Evolutionary conservation across 148 eudicot genomes (phyloP).

Genomic region (Fallopia convolvulus): DNA sequence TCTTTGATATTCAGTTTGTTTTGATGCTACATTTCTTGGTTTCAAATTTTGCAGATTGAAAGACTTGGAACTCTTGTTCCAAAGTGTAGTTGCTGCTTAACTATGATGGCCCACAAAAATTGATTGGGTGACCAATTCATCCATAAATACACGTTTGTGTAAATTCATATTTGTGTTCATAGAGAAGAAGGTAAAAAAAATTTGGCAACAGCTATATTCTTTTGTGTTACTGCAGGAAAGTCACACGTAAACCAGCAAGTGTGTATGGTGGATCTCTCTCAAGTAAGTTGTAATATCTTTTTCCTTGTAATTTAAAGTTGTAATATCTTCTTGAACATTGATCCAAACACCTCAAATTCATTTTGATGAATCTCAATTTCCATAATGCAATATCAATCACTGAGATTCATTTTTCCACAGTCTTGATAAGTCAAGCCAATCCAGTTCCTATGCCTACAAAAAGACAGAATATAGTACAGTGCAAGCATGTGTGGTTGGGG

Average conservation of each 20-base stretch:
- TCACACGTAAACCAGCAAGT: not conserved
- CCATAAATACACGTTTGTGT: not conserved
- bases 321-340: constrained; percentile 6
- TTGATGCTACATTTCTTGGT: constrained; percentile 7
- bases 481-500: not conserved
- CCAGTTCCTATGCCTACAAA: not conserved
- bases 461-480: not conserved
- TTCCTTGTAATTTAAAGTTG: not conserved
- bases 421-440: not conserved
- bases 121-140: constrained; percentile 2
- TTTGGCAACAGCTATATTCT: not conserved
- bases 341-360: not conserved
- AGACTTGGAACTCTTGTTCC: constrained; percentile 65
- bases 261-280: not conserved
- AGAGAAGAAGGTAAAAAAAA: not conserved
- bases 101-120: not conserved
- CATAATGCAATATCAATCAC: not conserved
- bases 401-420: not conserved
- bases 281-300: constrained; percentile 2
- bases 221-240: not conserved
- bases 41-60: constrained; percentile 47
- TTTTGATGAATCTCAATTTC: not conserved
- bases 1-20: not conserved
- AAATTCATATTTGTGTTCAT: not conserved
- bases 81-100: constrained; percentile 41